phyloP scores from a whole-genome alignment of 345 rosid species.

The Physaria fendleri region DNA sequence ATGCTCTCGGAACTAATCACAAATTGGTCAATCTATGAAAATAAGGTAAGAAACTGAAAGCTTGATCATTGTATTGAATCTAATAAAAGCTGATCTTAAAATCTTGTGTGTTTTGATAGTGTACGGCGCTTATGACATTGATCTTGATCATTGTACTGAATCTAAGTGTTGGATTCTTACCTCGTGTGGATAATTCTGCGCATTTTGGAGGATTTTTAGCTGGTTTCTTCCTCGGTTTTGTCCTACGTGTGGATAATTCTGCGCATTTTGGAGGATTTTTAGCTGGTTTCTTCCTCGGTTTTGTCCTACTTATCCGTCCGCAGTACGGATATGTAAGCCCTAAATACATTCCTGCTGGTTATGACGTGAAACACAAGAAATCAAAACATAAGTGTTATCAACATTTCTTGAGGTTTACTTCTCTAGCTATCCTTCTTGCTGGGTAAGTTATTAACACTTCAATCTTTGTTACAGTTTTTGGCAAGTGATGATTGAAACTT shows the following conservation, averaged over 20 bases:
- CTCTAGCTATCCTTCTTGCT: conserved; percentile 41
- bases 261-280: conserved; percentile 92
- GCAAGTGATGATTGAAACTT: no score
- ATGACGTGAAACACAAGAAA: conserved; percentile 47
- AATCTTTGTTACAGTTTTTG: no score
- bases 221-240: conserved; percentile 84
- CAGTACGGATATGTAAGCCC: conserved; percentile 72
- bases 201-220: conserved; percentile 83
- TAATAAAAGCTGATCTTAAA: background rate
- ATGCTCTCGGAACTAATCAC: conserved; percentile 94
- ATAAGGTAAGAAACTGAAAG: conserved; percentile 57
- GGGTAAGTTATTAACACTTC: conserved; percentile 43
- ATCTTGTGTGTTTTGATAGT: conserved; percentile 38
- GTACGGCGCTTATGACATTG: conserved; percentile 57
- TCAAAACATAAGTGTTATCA: conserved; percentile 68
- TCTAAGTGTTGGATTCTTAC: conserved; percentile 68
- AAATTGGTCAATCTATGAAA: conserved; percentile 81
- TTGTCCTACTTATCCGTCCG: conserved; percentile 76
- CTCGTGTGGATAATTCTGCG: conserved; percentile 84
- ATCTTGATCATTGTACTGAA: conserved; percentile 58
- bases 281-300: conserved; percentile 76
- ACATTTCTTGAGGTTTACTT: conserved; percentile 36
- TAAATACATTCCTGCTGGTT: conserved; percentile 60
- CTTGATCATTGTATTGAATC: background rate
- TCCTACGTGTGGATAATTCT: conserved; percentile 75